Conservation (phyloP, 805 yeast genomes). For the Geotrichum ghanense region DNA sequence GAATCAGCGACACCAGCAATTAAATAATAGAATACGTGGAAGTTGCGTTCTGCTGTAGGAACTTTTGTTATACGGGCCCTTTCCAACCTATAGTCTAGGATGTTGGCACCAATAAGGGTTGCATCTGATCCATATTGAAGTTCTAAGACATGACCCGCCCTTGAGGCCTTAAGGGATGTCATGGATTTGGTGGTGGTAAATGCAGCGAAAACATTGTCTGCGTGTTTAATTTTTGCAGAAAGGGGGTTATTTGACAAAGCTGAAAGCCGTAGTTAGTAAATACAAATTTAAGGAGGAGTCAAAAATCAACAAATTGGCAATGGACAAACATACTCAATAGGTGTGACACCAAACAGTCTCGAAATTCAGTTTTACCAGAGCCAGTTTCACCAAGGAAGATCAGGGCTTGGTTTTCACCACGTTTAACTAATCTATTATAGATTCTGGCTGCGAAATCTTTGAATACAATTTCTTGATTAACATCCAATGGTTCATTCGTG, state of each 20-base stretch:
- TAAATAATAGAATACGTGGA: constrained; percentile 47
- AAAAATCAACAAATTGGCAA: not conserved
- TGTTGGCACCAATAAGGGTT: constrained; percentile 39
- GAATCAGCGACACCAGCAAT: constrained; percentile 36
- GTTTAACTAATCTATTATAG: constrained; percentile 25
- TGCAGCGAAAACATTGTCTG: constrained; percentile 27
- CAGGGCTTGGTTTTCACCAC: constrained; percentile 28
- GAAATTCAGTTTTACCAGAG: constrained; percentile 29
- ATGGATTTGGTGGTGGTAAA: constrained; percentile 30
- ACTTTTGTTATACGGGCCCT: constrained; percentile 42
- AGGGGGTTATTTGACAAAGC: constrained; percentile 28
- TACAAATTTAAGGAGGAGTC: not conserved
- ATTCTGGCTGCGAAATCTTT: constrained; percentile 28
- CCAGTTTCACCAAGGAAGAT: constrained; percentile 32
- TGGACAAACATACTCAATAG: constrained; percentile 16
- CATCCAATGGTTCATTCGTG: constrained; percentile 27
- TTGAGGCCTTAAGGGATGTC: constrained; percentile 29
- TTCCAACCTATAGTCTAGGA: constrained; percentile 45
- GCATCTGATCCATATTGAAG: constrained; percentile 38
- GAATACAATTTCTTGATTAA: constrained; percentile 27
- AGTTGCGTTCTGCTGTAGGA: constrained; percentile 42
- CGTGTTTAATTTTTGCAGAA: constrained; percentile 23
- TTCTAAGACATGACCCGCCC: constrained; percentile 45
- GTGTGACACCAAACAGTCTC: constrained; percentile 21
- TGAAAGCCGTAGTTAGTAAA: constrained; percentile 4